Evolutionary conservation across 306 rosid genomes (phyloP).

Genomic region (Alnus rubra): DNA sequence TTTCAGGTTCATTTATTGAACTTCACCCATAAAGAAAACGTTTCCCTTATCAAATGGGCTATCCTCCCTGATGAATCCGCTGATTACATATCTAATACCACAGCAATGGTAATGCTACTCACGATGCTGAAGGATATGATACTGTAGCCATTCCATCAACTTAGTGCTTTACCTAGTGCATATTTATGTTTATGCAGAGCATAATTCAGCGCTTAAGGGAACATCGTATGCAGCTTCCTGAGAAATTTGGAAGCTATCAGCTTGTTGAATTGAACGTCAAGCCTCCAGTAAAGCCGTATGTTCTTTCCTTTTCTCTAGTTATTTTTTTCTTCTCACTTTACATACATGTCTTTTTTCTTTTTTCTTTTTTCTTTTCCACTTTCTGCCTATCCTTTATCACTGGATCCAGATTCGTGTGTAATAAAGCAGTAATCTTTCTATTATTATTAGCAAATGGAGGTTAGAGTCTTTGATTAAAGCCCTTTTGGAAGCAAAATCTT

Average conservation of each 20-base stretch:
- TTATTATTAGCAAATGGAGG: not conserved
- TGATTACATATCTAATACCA: slow-evolving; percentile 61
- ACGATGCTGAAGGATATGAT: slow-evolving; percentile 19
- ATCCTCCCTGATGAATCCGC: slow-evolving; percentile 58
- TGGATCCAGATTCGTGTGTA: not conserved
- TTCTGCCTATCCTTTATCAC: not conserved
- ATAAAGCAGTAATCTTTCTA: not conserved
- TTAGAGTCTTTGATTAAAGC: not conserved
- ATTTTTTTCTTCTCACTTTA: not conserved
- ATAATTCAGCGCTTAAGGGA: slow-evolving; percentile 63
- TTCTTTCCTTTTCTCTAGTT: not conserved
- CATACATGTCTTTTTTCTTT: not conserved
- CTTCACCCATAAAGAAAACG: slow-evolving; percentile 47
- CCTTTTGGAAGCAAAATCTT: not conserved
- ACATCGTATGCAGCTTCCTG: slow-evolving; percentile 70
- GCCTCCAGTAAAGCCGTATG: slow-evolving; percentile 58
- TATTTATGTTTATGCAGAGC: slow-evolving; percentile 45
- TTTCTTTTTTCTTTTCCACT: not conserved
- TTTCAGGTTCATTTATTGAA: slow-evolving; percentile 69
- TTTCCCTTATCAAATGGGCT: slow-evolving; percentile 64
- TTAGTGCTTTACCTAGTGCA: slow-evolving; percentile 15
- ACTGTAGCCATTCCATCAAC: slow-evolving; percentile 21
- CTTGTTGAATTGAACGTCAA: slow-evolving; percentile 59
- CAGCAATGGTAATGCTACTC: slow-evolving; percentile 55
- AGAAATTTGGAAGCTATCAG: slow-evolving; percentile 60